Percentiles rank a stretch among this genome's conserved stretches.
These are phyloP conservation scores for Lipomyces kockii DNA, from an alignment of 805 yeast species.

Conservation along the genomic window DNA sequence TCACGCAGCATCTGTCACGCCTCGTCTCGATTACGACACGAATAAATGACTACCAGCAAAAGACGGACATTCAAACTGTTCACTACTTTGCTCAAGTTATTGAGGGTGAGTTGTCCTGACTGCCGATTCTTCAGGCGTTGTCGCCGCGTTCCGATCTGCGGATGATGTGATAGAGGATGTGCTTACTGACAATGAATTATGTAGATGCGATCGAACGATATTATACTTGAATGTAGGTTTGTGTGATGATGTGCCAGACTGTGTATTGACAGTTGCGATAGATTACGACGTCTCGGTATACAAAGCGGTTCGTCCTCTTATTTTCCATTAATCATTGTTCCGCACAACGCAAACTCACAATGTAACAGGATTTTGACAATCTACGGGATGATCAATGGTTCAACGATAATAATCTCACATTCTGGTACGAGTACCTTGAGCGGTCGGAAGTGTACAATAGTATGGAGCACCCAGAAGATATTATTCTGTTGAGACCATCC, in stretches of 20 bases:
- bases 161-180: background rate
- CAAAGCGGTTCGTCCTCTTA: conserved; percentile 16
- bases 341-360: background rate
- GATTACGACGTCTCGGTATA: conserved; percentile 36
- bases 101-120: conserved; percentile 14
- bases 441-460: conserved; percentile 34
- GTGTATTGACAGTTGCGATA: conserved; percentile 3
- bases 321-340: background rate
- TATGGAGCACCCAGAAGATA: conserved; percentile 11
- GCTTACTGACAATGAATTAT: background rate
- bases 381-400: conserved; percentile 72
- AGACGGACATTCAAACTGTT: conserved; percentile 25
- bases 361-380: conserved; percentile 54
- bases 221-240: conserved; percentile 31
- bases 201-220: conserved; percentile 32
- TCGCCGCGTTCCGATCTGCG: background rate
- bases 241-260: background rate
- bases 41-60: conserved; percentile 5
- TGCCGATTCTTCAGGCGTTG: background rate
- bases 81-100: conserved; percentile 22
- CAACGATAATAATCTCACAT: conserved; percentile 69
- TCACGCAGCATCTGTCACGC: background rate
- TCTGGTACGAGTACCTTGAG: conserved; percentile 63
- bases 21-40: background rate
- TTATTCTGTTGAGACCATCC: conserved; percentile 58